Base-by-base conservation (phyloP, 805 yeast genomes). In the Starmera pachycereana region DNA sequence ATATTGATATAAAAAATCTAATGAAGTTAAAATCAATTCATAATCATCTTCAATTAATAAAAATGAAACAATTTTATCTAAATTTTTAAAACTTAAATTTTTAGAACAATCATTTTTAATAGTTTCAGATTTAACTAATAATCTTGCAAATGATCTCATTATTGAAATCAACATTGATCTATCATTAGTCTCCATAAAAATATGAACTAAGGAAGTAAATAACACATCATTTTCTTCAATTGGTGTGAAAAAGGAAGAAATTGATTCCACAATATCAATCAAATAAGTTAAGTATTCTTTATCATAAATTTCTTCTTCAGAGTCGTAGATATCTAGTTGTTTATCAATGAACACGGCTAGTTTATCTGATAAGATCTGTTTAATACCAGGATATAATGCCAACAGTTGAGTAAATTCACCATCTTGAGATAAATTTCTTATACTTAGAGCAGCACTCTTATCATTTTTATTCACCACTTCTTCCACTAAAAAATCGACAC, bases 391-490 rank as follows among this genome's bases (percentile, higher is more conserved):
- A 41, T 71, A 64, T 50, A 72, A 66, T 1, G 90, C 82, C 45
- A 92, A 62, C 53, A 80, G 68, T 55, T 83, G 87, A 33, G 95
- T 92, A 52, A 86, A 83, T 35, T 73, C 81, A 11, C 83, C 72
- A 56, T 88, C 96, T 55, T 90, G 95, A 3, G 85, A 74, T 36
- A 85, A 62, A 58, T 92, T 92, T 53, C 97, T 71, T 41, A 92
- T 63, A 14, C 84, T 74, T 34, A 92, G 39, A 3, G 57, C 57
- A 35, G 50, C 37, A 6, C 50, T 46, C 40, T 51, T 52, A 33
- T 49, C 46, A n/a, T 44, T 40, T 16, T 39, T 47, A 11, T 36
- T 28, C 12, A 39, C 40, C 2, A 53, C 35, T 3, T 49, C 49
- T 5, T 37, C 44, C 16, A 54, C 37, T n/a, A 54, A 37, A 29